Conservation (phyloP, 352 stramenopile genomes). For the Aphanomyces stellatus region DNA sequence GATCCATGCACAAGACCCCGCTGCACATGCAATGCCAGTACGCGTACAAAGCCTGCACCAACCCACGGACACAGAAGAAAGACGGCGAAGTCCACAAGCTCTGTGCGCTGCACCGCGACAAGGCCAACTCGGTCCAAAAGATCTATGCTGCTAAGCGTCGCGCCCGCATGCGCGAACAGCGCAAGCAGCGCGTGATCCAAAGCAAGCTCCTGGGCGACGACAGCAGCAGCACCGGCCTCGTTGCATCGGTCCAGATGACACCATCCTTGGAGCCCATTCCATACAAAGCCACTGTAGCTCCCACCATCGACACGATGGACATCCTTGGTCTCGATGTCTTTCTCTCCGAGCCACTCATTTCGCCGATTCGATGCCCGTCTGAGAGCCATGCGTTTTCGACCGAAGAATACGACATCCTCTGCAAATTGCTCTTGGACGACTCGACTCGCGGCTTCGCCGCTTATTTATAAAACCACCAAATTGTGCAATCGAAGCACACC, state of each 20-base stretch:
- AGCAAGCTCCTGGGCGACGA: not conserved
- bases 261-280: not conserved
- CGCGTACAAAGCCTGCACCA: slow-evolving; percentile 18
- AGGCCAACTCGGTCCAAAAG: slow-evolving; percentile 16
- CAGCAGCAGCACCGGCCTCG: not conserved
- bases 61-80: slow-evolving; percentile 16
- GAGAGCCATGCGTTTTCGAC: not conserved
- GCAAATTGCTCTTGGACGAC: not conserved
- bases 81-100: slow-evolving; percentile 18
- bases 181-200: slow-evolving; percentile 8
- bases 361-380: not conserved
- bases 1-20: slow-evolving; percentile 1
- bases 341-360: not conserved
- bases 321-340: not conserved
- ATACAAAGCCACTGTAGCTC: not conserved
- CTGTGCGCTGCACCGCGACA: slow-evolving; percentile 10
- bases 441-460: too few species aligned
- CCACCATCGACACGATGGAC: not conserved
- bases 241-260: not conserved
- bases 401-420: not conserved
- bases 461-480: not conserved
- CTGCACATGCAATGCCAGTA: slow-evolving; percentile 15
- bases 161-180: not conserved
- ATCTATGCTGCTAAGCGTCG: slow-evolving; percentile 18
- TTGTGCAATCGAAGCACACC: not conserved